Base-by-base conservation (phyloP, 768 basidiomycete genomes). In the Macrocybe gigantea region DNA sequence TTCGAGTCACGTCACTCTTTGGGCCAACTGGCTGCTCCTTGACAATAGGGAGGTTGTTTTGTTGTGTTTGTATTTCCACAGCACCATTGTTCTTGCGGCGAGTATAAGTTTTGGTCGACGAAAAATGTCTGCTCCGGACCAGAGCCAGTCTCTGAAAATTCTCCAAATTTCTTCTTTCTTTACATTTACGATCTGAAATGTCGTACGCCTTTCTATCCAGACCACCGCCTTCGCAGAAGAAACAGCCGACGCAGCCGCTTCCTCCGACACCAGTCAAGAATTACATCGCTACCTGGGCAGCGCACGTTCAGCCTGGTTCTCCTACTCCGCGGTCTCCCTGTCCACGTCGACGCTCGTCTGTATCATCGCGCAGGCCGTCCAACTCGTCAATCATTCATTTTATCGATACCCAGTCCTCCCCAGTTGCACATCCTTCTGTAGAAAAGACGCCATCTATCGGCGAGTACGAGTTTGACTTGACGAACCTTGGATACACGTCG, bases 231-330 rank as follows among this genome's bases (percentile, higher is more conserved):
- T 60, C 69, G 38, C 63, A 65, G 6, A 64, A 60, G 45, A 73
- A 72, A 56, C 64, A 60, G 53, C 61, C 68, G 14, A 41, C 54
- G 9, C 58, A 50, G 31, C 65, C 67, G 11, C 67, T 64, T 9
- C 66, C 68, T 30, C 22, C 56, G 7, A 50, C 61, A 2, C 52
- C 64, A 9, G 35, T 50, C 14, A 49, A 51, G 30, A 60, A 63
- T 45, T 70, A 31, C 53, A 84, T 88, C 40, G 57, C 74, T 11
- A 53, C 77, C 35, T 89, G 86, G 86, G 82, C 78, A 5, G 65
- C 78, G 13, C 71, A 67, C 52, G 82, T 88, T 47, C 79, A 83
- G 48, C 86, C 85, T 5, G 85, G 85, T 5, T 81, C 85, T 11
- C 85, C 85, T 3, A 64, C 71, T 33, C 71, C 64, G 8, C 48